Evolutionary conservation across 2,329 filamentous ascomycete genomes (phyloP).

Genomic region (Aureobasidium mangrovei): DNA sequence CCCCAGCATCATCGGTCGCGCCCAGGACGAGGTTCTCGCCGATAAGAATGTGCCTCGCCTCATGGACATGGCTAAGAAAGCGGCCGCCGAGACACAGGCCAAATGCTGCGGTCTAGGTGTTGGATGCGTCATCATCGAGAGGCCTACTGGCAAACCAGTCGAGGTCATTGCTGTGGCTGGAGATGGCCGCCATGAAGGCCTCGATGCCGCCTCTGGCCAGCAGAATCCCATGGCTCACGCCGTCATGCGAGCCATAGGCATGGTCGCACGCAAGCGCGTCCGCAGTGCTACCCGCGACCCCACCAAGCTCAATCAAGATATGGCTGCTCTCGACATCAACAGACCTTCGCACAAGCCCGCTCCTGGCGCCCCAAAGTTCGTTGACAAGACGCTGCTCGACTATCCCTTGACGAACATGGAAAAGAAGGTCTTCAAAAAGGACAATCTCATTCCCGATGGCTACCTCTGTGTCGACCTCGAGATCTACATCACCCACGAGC

Average conservation of each 20-base stretch:
- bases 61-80: constrained; percentile 58
- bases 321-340: constrained; percentile 23
- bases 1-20: constrained; percentile 61
- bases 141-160: constrained; percentile 32
- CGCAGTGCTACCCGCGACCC: constrained; percentile 23
- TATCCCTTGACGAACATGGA: constrained; percentile 61
- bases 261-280: constrained; percentile 57
- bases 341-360: constrained; percentile 18
- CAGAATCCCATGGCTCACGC: constrained; percentile 68
- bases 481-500: constrained; percentile 90
- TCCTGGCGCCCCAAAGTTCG: constrained; percentile 23
- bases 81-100: constrained; percentile 51
- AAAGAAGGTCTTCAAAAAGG: constrained; percentile 50
- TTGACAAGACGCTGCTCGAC: constrained; percentile 56
- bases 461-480: constrained; percentile 93
- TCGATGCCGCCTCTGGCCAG: constrained; percentile 10
- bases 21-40: constrained; percentile 56
- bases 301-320: constrained; percentile 24
- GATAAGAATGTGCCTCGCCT: constrained; percentile 45
- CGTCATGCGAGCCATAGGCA: constrained; percentile 69
- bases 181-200: constrained; percentile 57
- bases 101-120: constrained; percentile 57
- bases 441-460: constrained; percentile 62
- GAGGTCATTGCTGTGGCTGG: constrained; percentile 64
- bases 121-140: constrained; percentile 68